Evolutionary conservation across 371 early-diverging fungal species (phyloP).

Genomic region (Saksenaea oblongispora): DNA sequence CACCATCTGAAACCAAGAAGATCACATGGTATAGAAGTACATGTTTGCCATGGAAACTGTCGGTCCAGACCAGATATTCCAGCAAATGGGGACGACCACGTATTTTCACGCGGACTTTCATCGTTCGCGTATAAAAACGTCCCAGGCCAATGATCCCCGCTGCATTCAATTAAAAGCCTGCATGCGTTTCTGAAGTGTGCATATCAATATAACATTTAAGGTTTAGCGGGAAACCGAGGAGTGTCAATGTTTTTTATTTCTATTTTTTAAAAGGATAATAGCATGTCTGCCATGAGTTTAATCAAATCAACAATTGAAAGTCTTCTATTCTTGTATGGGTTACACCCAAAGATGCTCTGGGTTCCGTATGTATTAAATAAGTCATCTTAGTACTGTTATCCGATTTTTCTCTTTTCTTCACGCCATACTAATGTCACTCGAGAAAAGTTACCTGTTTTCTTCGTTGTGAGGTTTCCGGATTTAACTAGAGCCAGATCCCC

Average conservation of each 20-base stretch:
- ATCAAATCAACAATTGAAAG: neutral
- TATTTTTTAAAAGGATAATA: neutral
- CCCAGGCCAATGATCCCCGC: neutral
- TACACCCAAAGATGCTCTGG: no score
- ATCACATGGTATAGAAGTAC: no score
- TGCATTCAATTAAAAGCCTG: slow-evolving; percentile 2
- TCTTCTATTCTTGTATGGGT: no score
- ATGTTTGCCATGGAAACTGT: no score
- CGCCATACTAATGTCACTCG: no score
- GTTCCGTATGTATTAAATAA: no score
- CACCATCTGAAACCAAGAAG: no score
- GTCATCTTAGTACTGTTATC: no score
- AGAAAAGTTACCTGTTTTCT: no score
- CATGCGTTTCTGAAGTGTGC: neutral
- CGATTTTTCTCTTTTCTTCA: no score
- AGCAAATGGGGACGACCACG: neutral
- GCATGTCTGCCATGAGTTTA: neutral
- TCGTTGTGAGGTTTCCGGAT: no score
- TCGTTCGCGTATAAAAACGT: neutral
- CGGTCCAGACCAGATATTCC: neutral
- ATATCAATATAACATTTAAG: slow-evolving; percentile 3
- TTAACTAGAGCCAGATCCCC: no score
- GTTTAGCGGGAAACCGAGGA: neutral
- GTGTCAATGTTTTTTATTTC: neutral
- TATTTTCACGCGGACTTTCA: neutral